Percentiles rank a stretch among this genome's conserved stretches.
These are phyloP conservation scores for Closterium sp. DNA, from an alignment of 139 green algal species.

Conservation along the genomic window DNA sequence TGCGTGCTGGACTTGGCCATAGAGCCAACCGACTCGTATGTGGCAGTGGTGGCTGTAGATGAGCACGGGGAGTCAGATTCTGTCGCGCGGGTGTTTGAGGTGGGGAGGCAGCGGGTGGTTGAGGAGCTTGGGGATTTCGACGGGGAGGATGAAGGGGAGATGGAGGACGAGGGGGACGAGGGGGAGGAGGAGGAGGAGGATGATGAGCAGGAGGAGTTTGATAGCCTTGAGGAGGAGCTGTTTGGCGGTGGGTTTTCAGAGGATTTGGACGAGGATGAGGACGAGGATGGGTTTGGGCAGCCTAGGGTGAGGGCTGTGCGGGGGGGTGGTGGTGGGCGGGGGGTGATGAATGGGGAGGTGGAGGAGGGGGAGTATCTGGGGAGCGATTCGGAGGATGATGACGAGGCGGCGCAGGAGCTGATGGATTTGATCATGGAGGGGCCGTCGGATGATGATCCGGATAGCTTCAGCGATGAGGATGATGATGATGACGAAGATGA, in stretches of 20 bases:
- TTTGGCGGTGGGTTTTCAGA: not conserved
- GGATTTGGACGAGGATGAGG: not conserved
- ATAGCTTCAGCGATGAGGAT: not conserved
- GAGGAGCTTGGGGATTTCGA: not conserved
- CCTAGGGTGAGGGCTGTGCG: not conserved
- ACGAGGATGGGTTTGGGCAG: not conserved
- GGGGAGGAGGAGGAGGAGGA: not conserved
- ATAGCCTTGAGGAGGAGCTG: not conserved
- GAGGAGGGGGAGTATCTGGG: not conserved
- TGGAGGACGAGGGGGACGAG: not conserved
- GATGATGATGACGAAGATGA: not conserved
- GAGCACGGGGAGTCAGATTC: conserved; percentile 45
- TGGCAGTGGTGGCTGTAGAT: conserved; percentile 66
- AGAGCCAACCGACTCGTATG: conserved; percentile 61
- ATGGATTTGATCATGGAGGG: not conserved
- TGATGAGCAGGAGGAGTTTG: not conserved
- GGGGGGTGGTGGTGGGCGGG: too few relatives aligned
- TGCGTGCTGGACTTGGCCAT: conserved; percentile 66
- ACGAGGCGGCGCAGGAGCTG: not conserved
- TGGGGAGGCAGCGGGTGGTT: conserved; percentile 44
- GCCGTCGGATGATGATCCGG: not conserved
- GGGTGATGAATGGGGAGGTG: not conserved
- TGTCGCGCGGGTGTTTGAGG: conserved; percentile 54
- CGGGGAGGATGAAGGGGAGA: not conserved
- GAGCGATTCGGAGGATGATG: not conserved